Conservation (phyloP, 805 yeast genomes). For the Saturnispora sanitii region DNA sequence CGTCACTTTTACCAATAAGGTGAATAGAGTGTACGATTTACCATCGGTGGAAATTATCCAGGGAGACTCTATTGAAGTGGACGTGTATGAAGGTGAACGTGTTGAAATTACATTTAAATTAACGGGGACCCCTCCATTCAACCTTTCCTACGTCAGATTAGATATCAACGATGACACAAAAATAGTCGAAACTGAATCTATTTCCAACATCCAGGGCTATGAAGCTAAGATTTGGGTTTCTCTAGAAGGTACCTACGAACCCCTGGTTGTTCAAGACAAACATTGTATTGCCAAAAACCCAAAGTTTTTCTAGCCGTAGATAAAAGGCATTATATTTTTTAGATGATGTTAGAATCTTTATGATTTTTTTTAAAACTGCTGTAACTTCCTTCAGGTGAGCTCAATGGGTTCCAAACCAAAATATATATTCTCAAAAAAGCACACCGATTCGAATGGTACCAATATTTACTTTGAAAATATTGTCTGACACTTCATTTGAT, state of each 20-base stretch:
- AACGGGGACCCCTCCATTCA: constrained; percentile 85
- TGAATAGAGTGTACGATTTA: constrained; percentile 32
- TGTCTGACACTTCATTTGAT: no score
- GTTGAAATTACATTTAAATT: constrained; percentile 79
- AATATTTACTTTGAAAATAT: no score
- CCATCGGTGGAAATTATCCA: constrained; percentile 76
- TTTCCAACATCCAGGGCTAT: constrained; percentile 59
- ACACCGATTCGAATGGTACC: no score
- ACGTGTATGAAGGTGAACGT: constrained; percentile 90
- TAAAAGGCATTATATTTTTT: no score
- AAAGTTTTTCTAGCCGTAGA: constrained; percentile 5
- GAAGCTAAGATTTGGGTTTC: constrained; percentile 68
- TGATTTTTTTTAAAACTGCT: neutral
- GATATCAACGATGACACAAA: constrained; percentile 26
- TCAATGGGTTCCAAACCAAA: no score
- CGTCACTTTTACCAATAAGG: constrained; percentile 41
- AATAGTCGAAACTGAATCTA: constrained; percentile 43
- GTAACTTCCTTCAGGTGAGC: no score
- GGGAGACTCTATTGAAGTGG: constrained; percentile 67
- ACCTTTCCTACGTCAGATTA: constrained; percentile 73
- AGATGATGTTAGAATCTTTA: neutral
- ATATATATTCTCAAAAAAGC: no score
- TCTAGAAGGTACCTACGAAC: constrained; percentile 90
- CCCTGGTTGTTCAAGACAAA: constrained; percentile 79
- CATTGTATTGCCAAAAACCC: constrained; percentile 45